Conservation (phyloP, 495 filamentous ascomycete species). For the Neurospora sp. region DNA sequence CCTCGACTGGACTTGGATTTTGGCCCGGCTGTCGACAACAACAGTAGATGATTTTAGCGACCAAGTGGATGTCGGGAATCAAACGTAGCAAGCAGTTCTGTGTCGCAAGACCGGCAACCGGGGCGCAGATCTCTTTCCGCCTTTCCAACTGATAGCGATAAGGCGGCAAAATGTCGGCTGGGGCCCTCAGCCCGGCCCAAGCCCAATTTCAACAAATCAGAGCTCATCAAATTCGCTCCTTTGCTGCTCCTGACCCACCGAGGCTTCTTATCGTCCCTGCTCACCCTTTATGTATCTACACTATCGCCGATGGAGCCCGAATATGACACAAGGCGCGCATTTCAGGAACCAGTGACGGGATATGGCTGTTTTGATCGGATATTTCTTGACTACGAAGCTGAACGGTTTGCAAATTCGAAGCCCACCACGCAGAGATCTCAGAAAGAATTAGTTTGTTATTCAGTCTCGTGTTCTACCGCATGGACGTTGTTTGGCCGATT, state of each 20-base stretch:
- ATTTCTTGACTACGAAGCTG: not conserved
- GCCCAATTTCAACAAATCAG: not conserved
- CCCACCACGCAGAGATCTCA: not conserved
- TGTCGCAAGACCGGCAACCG: slow-evolving; percentile 5
- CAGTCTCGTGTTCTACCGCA: not conserved
- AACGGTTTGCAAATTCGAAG: not conserved
- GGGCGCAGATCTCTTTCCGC: slow-evolving; percentile 20
- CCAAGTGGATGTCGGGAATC: not conserved
- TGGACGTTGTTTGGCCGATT: not conserved
- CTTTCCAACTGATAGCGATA: slow-evolving; percentile 21
- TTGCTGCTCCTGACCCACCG: not conserved
- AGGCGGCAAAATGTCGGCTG: slow-evolving; percentile 19
- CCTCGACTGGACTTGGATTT: not conserved
- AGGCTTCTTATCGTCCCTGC: not conserved
- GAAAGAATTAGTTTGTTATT: not conserved
- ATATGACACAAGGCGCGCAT: not conserved
- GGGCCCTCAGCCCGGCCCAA: not conserved
- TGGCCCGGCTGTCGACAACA: not conserved
- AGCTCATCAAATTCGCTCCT: not conserved
- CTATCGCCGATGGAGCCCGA: not conserved
- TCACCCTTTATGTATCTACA: not conserved
- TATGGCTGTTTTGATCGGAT: not conserved
- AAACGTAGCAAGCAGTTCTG: not conserved
- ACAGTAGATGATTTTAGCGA: not conserved
- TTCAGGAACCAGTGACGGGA: not conserved